A percentile compares a stretch with the other conserved stretches of the same genome.
phyloP scores from a whole-genome alignment of 345 rosid genomes.

The Capsella bursapastoris region DNA sequence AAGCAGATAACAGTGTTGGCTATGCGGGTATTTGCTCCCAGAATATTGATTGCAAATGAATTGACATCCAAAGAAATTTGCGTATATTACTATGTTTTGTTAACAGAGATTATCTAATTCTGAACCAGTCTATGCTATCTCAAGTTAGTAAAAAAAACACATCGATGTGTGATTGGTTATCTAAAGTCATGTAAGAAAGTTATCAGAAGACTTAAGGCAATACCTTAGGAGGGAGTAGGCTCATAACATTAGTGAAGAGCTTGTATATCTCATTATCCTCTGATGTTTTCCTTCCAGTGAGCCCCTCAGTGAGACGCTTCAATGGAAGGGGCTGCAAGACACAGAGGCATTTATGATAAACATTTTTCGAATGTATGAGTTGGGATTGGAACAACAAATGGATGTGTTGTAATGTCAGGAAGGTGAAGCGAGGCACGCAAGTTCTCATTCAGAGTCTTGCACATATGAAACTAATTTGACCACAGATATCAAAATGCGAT shows the following conservation, averaged over 20 bases:
- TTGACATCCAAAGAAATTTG: neutral
- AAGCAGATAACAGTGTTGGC: constrained; percentile 10
- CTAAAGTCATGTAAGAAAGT: constrained; percentile 10
- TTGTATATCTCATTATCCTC: constrained; percentile 68
- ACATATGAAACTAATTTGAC: constrained; percentile 3
- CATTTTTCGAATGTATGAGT: neutral
- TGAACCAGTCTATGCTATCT: neutral
- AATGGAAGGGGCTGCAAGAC: constrained; percentile 79
- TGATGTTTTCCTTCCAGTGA: constrained; percentile 60
- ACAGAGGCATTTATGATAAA: constrained; percentile 19
- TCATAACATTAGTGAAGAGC: constrained; percentile 82
- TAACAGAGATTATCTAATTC: neutral
- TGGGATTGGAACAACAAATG: constrained; percentile 3
- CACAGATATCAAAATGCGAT: constrained; percentile 2
- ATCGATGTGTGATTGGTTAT: neutral
- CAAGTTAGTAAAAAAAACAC: neutral
- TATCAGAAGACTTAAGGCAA: constrained; percentile 7
- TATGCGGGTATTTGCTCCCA: neutral
- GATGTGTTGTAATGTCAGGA: neutral
- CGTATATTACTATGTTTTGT: too few relatives aligned
- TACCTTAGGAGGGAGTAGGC: constrained; percentile 80
- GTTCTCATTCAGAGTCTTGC: constrained; percentile 3
- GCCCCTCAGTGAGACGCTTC: constrained; percentile 90
- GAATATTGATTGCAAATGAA: neutral
- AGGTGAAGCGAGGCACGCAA: neutral